These are phyloP conservation scores for Candida smagusa DNA, from an alignment of 1,139 yeast genomes.

Conservation along the genomic window DNA sequence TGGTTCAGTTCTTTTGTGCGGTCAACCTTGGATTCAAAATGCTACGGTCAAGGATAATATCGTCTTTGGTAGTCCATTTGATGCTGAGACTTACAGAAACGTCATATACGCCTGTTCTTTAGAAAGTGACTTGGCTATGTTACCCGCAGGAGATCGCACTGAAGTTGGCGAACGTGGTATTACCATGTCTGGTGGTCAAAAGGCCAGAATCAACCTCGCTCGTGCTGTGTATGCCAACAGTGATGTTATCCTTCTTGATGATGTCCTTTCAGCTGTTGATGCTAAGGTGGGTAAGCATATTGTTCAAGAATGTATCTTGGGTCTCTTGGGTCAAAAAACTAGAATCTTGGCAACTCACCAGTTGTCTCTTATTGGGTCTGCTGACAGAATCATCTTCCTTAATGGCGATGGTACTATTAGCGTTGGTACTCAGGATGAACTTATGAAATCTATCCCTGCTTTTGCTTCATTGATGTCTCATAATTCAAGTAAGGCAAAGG, in stretches of 20 bases:
- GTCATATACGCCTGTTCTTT: slow-evolving; percentile 65
- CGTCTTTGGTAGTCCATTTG: slow-evolving; percentile 59
- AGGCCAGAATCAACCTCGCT: slow-evolving; percentile 19
- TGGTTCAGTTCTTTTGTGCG: slow-evolving; percentile 45
- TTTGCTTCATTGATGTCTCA: slow-evolving; percentile 12
- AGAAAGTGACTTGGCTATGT: slow-evolving; percentile 27
- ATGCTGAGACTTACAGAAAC: slow-evolving; percentile 48
- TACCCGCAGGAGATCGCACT: slow-evolving; percentile 16
- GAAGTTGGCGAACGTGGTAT: slow-evolving; percentile 20
- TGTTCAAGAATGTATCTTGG: slow-evolving; percentile 13
- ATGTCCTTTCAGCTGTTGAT: slow-evolving; percentile 18
- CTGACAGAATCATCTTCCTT: slow-evolving; percentile 15
- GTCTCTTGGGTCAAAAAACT: slow-evolving; percentile 14
- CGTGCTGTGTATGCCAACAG: slow-evolving; percentile 16
- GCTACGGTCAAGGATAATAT: slow-evolving; percentile 52
- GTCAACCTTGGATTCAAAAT: slow-evolving; percentile 49
- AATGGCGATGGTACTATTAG: slow-evolving; percentile 16
- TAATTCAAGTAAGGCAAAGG: slow-evolving; percentile 24
- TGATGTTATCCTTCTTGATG: slow-evolving; percentile 15
- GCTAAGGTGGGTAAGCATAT: slow-evolving; percentile 19
- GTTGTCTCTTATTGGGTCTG: slow-evolving; percentile 15
- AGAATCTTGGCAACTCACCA: slow-evolving; percentile 19
- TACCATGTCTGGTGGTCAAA: slow-evolving; percentile 20
- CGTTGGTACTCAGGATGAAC: slow-evolving; percentile 12
- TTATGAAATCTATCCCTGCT: slow-evolving; percentile 13